Base-by-base conservation (phyloP, 345 rosid genomes). In the Arabidopsis suecica region DNA sequence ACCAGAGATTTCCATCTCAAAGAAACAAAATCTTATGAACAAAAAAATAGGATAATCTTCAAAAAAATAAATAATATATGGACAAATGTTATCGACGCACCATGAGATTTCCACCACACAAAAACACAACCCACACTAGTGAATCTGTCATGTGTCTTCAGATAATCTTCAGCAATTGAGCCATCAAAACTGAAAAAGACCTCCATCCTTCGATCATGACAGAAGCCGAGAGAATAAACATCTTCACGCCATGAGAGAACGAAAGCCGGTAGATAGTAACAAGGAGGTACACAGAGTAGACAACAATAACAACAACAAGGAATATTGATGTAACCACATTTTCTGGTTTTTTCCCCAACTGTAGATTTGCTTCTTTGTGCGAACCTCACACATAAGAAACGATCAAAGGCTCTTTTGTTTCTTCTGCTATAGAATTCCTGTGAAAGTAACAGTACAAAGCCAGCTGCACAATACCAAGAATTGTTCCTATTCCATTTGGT, bases 401-500 rank as follows among this genome's bases (percentile, higher is more conserved):
- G 71, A 87, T 80, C 80, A 93, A 81, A 28, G 91, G 90, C 69
- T 86, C 96, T 34, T 61, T 82, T 22, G 80, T 76, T 65, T 75
- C 85, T 41, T 66, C 73, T 48, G 75, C 83, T 18, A 34, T 3
- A 9, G 84, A 83, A 18, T 47, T 73, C 32, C 23, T 70, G 56
- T 82, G 85, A 68, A 81, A 91, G 83, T 89, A 64, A 72, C 70
- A 86, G 79, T 88, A 91, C 82, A 93, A 83, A 6, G 14, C 72
- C 70, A 93, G 77, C 71, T 91, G 98, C 25, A 84, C 82, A 65
- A 86, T 79, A 57, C 97, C 97, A 85, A 93, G 75, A 76, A 88
- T 22, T 14, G 91, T 73, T 68, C 98, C 98, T 18, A 93, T 82
- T 18, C 94, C 94, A 65, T 93, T 93, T 30, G 98, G 98, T 50